Evolutionary conservation across 768 basidiomycete species (phyloP), one percentile per base, ranked within the genome.

Genomic region (Leccinum fibrillosum): DNA sequence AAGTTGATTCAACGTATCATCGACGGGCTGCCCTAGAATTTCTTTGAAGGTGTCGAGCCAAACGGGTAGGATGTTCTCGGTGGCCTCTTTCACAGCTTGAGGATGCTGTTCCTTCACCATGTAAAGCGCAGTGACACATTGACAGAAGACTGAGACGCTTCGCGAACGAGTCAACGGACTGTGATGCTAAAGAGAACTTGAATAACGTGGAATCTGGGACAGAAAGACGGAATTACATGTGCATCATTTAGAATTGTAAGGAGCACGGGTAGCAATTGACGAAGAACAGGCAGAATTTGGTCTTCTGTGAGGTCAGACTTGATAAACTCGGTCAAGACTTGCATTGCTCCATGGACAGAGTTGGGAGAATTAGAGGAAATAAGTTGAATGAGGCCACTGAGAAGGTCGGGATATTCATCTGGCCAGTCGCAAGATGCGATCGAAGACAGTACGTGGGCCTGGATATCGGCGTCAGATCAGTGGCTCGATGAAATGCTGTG

Each of bases 81-180:
- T 83, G 1, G 94, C 94, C 62, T 91, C 88, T 66, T 90, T 90
- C 37, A 92, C 91, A 1, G 90, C 84, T 57, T 89, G 85, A 0
- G 94, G 92, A 64, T 94, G 89, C 63, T 94, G 89, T 35, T 94
- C 93, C 70, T 94, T 94, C 56, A 98, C 93, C 86, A 95, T 98
- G 73, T 90, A 94, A 17, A 98, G 79, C 5, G 94, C 88, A 53
- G 85, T 83, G 4, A 97, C 79, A 66, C 93, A 94, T 76, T 98
- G 92, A 30, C 89, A 80, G 76, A 98, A 98, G 32, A 97, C 93
- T 4, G 87, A 81, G 15, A 99, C 80, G 4, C 92, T 87, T 28
- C 92, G 83, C 0, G 94, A 85, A 30, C 96, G 86, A 7, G 96
- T 97, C 6, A 88, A 76, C 0, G 91, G 80, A 1, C 88, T 83